Evolutionary conservation across 2,329 filamentous ascomycete genomes (phyloP).

Genomic region (Colletotrichum falcatum): DNA sequence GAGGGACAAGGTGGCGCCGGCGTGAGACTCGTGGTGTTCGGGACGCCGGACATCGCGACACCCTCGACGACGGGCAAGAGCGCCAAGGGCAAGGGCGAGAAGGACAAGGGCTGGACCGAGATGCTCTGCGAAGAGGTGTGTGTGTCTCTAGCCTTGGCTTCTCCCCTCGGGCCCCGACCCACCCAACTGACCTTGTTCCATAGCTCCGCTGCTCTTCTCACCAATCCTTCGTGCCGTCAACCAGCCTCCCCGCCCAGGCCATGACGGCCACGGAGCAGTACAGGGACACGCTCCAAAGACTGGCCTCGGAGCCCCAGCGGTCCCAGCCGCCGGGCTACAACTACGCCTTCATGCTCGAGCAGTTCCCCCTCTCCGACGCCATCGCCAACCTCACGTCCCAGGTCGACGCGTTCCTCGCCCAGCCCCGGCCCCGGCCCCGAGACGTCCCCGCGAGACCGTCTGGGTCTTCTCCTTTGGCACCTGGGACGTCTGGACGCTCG

Average conservation of each 20-base stretch:
- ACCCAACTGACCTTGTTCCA: background rate
- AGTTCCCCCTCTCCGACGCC: conserved; percentile 56
- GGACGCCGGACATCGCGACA: conserved; percentile 58
- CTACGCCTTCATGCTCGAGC: conserved; percentile 56
- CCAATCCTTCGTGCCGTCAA: conserved; percentile 58
- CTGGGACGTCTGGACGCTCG: conserved; percentile 67
- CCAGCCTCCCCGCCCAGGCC: conserved; percentile 58
- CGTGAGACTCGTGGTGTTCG: conserved; percentile 65
- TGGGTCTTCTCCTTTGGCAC: conserved; percentile 66
- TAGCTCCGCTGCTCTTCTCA: conserved; percentile 61
- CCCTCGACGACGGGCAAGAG: conserved; percentile 46
- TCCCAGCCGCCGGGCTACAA: conserved; percentile 53
- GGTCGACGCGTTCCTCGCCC: conserved; percentile 59
- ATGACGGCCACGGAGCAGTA: conserved; percentile 68
- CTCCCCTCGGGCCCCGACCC: background rate
- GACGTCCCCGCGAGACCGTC: conserved; percentile 58
- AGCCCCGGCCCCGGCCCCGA: conserved; percentile 49
- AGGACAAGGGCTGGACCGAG: conserved; percentile 59
- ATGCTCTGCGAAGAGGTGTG: conserved; percentile 61
- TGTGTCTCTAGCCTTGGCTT: conserved; percentile 47
- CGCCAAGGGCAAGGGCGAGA: conserved; percentile 40
- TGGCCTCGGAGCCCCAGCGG: conserved; percentile 48
- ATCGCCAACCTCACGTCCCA: conserved; percentile 59
- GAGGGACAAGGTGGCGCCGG: conserved; percentile 42
- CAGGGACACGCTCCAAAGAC: conserved; percentile 56